A percentile compares a stretch with the other conserved stretches of the same genome.
phyloP scores from a whole-genome alignment of 768 basidiomycete genomes.

The Cyclocybe cylindracea region DNA sequence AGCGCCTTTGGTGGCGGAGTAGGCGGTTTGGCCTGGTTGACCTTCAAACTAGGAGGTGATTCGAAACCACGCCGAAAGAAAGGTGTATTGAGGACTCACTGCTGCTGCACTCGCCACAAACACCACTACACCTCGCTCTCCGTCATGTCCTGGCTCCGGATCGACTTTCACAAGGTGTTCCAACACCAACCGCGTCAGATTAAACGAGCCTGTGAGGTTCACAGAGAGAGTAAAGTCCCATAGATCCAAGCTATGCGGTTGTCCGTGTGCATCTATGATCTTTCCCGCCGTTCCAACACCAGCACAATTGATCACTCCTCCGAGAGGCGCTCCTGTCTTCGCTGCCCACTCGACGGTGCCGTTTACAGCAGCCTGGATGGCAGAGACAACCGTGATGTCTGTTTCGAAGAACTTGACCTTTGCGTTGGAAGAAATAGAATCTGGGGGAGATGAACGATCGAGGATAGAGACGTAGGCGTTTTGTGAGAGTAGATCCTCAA shows the following conservation, averaged over 20 bases:
- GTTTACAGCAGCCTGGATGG: slow-evolving; percentile 41
- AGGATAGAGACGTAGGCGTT: slow-evolving; percentile 52
- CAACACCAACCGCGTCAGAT: slow-evolving; percentile 55
- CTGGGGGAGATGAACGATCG: slow-evolving; percentile 45
- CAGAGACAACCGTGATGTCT: slow-evolving; percentile 38
- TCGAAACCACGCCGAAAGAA: not conserved
- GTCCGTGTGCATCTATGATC: slow-evolving; percentile 47
- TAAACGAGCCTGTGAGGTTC: slow-evolving; percentile 61
- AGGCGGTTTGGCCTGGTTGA: slow-evolving; percentile 21
- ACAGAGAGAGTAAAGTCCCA: slow-evolving; percentile 56
- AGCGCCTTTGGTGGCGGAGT: too few relatives aligned
- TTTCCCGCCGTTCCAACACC: slow-evolving; percentile 44
- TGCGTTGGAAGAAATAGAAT: slow-evolving; percentile 17
- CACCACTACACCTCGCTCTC: slow-evolving; percentile 60
- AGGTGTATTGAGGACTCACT: slow-evolving; percentile 28
- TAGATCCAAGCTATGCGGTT: slow-evolving; percentile 48
- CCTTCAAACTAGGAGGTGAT: slow-evolving; percentile 47
- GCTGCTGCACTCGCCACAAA: slow-evolving; percentile 59
- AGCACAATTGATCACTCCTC: slow-evolving; percentile 61
- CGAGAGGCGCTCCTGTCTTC: slow-evolving; percentile 45
- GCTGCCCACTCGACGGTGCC: slow-evolving; percentile 40
- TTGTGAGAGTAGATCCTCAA: slow-evolving; percentile 40
- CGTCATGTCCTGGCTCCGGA: slow-evolving; percentile 46
- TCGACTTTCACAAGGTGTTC: slow-evolving; percentile 48
- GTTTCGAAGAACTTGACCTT: slow-evolving; percentile 40